Evolutionary conservation across 2,329 filamentous ascomycete genomes (phyloP), one percentile per base, ranked within the genome.

Genomic region (Aureobasidium sp.): DNA sequence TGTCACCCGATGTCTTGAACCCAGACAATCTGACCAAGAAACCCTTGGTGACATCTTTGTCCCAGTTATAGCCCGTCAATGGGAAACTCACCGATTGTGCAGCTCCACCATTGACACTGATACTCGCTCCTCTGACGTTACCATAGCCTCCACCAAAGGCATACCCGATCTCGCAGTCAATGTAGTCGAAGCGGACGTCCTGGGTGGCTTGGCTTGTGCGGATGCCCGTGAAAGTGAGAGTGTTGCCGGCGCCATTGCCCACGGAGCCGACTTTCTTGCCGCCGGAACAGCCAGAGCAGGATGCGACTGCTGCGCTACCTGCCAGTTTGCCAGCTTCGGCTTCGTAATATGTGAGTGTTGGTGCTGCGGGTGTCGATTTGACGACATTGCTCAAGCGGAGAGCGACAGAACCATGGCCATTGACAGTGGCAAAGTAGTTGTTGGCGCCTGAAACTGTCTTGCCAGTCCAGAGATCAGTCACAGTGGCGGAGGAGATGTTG

Each of bases 141-240:
- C 68, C 66, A 25, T 58, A 58, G 5, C 72, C 72, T 27, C 62
- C 63, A 9, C 64, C 67, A 68, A 70, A 72, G 0, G 72, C 68
- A 36, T 74, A 75, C 0, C 70, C 70, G 22, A 77, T 72, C 2
- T 77, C 75, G 65, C 75, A 75, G 53, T 77, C 74, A 53, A 77
- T 64, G 51, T 75, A 77, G 57, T 78, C 76, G 22, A 77, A 69
- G 0, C 70, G 70, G 1, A 76, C 51, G 6, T 74, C 63, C 47
- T 71, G 73, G 20, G 67, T 72, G 0, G 70, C 67, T n/a, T 69
- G 51, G 11, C 66, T 65, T 12, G 65, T 69, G 5, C 44, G 56
- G 29, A 77, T 68, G 8, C 68, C 68, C 22, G 42, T 61, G 31
- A 77, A 69, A 1, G 66, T 71, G 0, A 71, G 66, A 11, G 67